A percentile compares a stretch with the other conserved stretches of the same genome.
These are phyloP conservation scores for Leccinum longicurvipes DNA, from an alignment of 768 basidiomycete species.

Conservation along the genomic window DNA sequence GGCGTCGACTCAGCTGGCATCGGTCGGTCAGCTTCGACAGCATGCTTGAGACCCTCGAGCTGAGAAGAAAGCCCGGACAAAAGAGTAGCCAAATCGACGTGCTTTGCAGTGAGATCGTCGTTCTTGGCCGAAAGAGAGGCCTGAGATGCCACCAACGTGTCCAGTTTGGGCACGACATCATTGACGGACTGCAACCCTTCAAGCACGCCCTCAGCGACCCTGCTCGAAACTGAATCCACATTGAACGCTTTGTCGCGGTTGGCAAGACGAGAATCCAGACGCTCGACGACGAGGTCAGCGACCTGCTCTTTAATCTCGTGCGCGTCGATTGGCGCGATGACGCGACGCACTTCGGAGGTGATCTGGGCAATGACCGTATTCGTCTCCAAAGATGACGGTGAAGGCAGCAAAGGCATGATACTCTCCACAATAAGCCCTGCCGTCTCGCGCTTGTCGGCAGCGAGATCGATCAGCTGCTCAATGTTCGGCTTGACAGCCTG, in stretches of 20 bases:
- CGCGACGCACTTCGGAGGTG: constrained; percentile 64
- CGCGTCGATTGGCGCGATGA: constrained; percentile 74
- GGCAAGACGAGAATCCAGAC: constrained; percentile 75
- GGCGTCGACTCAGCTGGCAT: constrained; percentile 18
- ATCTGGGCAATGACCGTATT: constrained; percentile 57
- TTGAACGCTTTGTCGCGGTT: constrained; percentile 72
- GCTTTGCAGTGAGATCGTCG: constrained; percentile 36
- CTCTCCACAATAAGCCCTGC: constrained; percentile 75
- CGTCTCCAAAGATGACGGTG: constrained; percentile 44
- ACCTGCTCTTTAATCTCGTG: constrained; percentile 90
- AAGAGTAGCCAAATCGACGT: constrained; percentile 39
- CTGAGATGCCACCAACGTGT: constrained; percentile 41
- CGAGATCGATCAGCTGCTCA: constrained; percentile 82
- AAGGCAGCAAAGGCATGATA: constrained; percentile 62
- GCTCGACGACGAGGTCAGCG: constrained; percentile 82
- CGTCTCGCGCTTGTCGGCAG: constrained; percentile 86
- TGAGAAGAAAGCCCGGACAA: constrained; percentile 48
- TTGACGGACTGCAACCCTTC: constrained; percentile 41
- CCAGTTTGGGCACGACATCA: constrained; percentile 39
- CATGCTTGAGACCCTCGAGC: constrained; percentile 42
- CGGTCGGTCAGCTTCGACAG: constrained; percentile 35
- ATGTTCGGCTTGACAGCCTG: constrained; percentile 90
- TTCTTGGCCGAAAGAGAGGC: constrained; percentile 39
- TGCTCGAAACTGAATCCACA: constrained; percentile 53
- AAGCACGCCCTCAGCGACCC: constrained; percentile 52